Evolutionary conservation across 2,329 filamentous ascomycete species (phyloP).

Genomic region (Colletotrichum sp.): DNA sequence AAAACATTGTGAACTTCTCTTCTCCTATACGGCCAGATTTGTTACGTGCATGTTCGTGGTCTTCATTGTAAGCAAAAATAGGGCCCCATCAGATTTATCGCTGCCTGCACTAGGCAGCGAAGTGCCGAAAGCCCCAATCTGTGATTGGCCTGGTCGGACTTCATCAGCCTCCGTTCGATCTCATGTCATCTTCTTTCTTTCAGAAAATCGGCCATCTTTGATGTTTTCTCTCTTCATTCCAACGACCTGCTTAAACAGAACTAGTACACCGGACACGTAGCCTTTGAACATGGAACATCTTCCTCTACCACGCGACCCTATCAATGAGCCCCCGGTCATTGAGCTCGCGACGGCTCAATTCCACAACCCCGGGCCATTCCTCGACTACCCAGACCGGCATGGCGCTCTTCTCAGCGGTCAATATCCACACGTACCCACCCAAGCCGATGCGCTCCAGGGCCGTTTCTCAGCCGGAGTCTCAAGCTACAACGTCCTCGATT

Average conservation of each 20-base stretch:
- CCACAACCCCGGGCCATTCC: not conserved
- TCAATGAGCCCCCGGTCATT: not conserved
- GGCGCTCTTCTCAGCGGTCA: not conserved
- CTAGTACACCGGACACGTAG: no score
- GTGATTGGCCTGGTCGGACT: not conserved
- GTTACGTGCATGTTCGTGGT: not conserved
- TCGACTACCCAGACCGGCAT: constrained; percentile 3
- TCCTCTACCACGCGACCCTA: constrained; percentile 8
- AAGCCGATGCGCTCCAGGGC: not conserved
- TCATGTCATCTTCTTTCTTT: not conserved
- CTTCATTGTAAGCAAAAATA: not conserved
- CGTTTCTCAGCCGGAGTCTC: not conserved
- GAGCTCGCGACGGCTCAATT: not conserved
- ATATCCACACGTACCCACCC: not conserved
- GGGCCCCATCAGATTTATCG: not conserved
- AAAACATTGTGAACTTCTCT: rapidly evolving
- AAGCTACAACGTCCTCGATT: not conserved
- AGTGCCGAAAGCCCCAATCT: not conserved
- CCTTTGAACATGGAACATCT: constrained; percentile 3
- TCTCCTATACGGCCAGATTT: rapidly evolving
- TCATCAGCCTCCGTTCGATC: not conserved
- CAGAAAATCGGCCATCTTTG: not conserved
- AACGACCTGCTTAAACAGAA: not conserved
- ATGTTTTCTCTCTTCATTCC: not conserved
- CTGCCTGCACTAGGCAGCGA: not conserved